Percentiles rank a stretch among this genome's conserved stretches.
phyloP scores from a whole-genome alignment of 202 grass and related monocot genomes.

The Carex sylvatica region DNA sequence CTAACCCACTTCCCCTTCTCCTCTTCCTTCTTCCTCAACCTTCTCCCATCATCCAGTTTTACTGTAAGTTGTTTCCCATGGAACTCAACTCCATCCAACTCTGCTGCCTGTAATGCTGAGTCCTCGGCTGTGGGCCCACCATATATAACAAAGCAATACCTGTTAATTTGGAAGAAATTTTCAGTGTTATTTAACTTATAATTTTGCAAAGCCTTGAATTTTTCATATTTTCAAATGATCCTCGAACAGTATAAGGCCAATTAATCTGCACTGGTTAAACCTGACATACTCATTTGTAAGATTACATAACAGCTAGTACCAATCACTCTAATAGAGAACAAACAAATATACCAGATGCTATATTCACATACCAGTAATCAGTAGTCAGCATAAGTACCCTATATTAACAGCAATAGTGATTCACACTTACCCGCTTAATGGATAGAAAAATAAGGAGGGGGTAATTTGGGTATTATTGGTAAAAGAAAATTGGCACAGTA shows the following conservation, averaged over 20 bases:
- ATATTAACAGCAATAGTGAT: neutral
- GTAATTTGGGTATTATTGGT: neutral
- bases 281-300: neutral
- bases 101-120: conserved; percentile 47
- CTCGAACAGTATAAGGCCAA: neutral
- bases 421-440: neutral
- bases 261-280: neutral
- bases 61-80: conserved; percentile 73
- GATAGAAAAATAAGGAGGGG: neutral
- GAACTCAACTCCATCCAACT: conserved; percentile 85
- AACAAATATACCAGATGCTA: neutral
- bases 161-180: neutral
- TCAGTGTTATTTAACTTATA: neutral
- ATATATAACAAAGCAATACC: conserved; percentile 82
- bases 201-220: neutral
- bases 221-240: neutral
- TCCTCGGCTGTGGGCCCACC: conserved; percentile 49
- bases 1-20: conserved; percentile 62
- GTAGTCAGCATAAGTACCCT: neutral
- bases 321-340: neutral
- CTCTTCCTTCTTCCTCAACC: conserved; percentile 60
- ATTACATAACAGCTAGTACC: neutral
- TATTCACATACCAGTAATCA: neutral
- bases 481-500: neutral
- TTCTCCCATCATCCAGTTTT: conserved; percentile 76